Evolutionary conservation across 2,329 filamentous ascomycete genomes (phyloP), one percentile per base, ranked within the genome.

Genomic region (Fusarium pseudonygamai): DNA sequence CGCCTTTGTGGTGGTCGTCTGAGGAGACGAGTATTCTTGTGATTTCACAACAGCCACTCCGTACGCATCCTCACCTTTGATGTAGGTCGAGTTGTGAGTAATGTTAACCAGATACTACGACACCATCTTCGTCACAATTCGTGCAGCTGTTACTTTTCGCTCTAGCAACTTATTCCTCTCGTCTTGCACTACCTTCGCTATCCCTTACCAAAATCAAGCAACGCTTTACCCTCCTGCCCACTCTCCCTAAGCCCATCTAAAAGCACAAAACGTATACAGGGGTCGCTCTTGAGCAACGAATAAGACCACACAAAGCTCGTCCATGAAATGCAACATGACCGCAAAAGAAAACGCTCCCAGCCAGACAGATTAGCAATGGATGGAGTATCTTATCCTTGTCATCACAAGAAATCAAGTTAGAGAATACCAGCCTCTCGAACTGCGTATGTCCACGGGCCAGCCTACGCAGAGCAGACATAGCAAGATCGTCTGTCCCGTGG

Each of bases 181-280:
- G 45, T 36, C 69, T 57, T 57, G 43, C 70, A 36, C 70, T 55
- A 42, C 37, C 43, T 52, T 56, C 42, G 26, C 46, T 49, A 52
- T 60, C 43, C 40, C 59, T 60, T n/a, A 43, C n/a, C 43, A 60
- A 67, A 72, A 59, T 58, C 42, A 60, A 71, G 37, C 62, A 73
- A 68, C 52, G 58, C 67, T 72, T 32, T 49, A 28, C 36, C 52
- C 50, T 49, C 50, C 45, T 52, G 28, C 53, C 34, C 47, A 36
- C 52, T 65, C 45, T 60, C 45, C 58, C 18, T 42, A 32, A 58
- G 36, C 56, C 59, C 49, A 61, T 34, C 49, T 52, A 71, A 74
- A 61, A 69, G 59, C 67, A 73, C 71, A 74, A 74, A 72, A 74
- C 67, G 68, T 74, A 74, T 71, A 71, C 69, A 73, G 65, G 69